Conservation (phyloP, 2,329 filamentous ascomycete genomes). For the Apiospora phragmitis region DNA sequence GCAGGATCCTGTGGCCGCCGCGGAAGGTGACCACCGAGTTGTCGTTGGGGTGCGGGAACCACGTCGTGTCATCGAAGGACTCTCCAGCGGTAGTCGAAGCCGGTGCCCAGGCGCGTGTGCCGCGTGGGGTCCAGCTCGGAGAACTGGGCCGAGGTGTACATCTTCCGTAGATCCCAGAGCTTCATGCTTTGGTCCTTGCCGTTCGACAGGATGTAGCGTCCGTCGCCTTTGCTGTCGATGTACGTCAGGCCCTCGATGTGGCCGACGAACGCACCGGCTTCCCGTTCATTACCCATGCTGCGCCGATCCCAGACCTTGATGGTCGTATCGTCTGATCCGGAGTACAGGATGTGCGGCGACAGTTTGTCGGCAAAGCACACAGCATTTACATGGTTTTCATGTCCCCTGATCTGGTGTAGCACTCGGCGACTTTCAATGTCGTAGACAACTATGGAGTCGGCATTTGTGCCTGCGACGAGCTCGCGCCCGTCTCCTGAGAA, state of each 20-base stretch:
- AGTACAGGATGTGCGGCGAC: constrained; percentile 93
- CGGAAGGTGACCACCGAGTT: constrained; percentile 93
- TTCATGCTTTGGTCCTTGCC: constrained; percentile 97
- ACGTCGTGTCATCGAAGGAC: constrained; percentile 64
- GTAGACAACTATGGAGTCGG: constrained; percentile 80
- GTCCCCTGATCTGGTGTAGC: constrained; percentile 74
- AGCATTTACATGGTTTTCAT: constrained; percentile 89
- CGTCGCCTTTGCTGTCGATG: constrained; percentile 69
- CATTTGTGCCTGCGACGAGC: constrained; percentile 84
- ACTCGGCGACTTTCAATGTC: constrained; percentile 81
- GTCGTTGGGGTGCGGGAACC: constrained; percentile 76
- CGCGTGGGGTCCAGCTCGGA: constrained; percentile 55
- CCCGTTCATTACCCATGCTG: constrained; percentile 82
- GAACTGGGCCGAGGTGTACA: constrained; percentile 72
- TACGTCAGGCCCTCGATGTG: constrained; percentile 69
- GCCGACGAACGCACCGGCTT: constrained; percentile 66
- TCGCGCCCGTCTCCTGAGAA: constrained; percentile 92
- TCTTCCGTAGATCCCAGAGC: constrained; percentile 91
- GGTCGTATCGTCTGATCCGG: constrained; percentile 90
- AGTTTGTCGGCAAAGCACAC: constrained; percentile 90
- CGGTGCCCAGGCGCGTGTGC: constrained; percentile 49
- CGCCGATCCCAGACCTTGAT: constrained; percentile 96
- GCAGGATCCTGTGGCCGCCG: constrained; percentile 84
- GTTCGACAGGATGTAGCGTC: constrained; percentile 85
- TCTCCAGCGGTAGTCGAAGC: constrained; percentile 77